Evolutionary conservation across 257 asterid genomes (phyloP), one percentile per base, ranked within the genome.

Genomic region (Nicotiana sylvestris): DNA sequence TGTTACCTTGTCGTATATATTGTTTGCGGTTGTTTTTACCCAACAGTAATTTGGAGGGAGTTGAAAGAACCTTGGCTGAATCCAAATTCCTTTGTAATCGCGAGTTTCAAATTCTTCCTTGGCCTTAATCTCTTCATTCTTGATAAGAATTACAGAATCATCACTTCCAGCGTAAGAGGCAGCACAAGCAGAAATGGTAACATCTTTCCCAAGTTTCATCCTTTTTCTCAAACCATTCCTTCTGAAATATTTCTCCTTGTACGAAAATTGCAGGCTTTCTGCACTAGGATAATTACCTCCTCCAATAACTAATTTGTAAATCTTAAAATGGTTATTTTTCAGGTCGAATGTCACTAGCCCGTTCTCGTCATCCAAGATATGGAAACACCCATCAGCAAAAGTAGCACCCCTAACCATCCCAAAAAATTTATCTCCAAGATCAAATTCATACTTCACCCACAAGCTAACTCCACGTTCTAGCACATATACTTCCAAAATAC

Each of bases 1-100:
- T 37, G 43, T 37, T 37, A 37, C 43, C 43, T 37, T 37, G 8
- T 37, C 8, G 43, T 37, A 37, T 37, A 37, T 37, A 37, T 37
- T 37, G 43, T 8, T 37, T 37, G 8, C 5, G 8, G 1, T 37
- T 5, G 43, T 37, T 37, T 37, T 37, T 1, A 5, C 43, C 86
- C 85, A 86, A 39, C 79, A 61, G 16, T 74, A 81, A 77, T 66
- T 78, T 49, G 79, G 66, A 66, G 85, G 84, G 17, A 86, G 76
- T 16, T 84, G 82, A 81, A 76, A 69, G 61, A 81, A 82, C 58
- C 89, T 77, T 21, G 89, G 82, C 32, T 81, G 80, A 77, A 86
- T 69, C 87, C 89, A 86, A 66, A 84, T 64, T 29, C 87, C 89
- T 82, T 82, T 84, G 33, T 81, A 61, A 56, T 62, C 81, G 9